phyloP scores from a whole-genome alignment of 495 filamentous ascomycete species.

The Podospora pseudoanserina region DNA sequence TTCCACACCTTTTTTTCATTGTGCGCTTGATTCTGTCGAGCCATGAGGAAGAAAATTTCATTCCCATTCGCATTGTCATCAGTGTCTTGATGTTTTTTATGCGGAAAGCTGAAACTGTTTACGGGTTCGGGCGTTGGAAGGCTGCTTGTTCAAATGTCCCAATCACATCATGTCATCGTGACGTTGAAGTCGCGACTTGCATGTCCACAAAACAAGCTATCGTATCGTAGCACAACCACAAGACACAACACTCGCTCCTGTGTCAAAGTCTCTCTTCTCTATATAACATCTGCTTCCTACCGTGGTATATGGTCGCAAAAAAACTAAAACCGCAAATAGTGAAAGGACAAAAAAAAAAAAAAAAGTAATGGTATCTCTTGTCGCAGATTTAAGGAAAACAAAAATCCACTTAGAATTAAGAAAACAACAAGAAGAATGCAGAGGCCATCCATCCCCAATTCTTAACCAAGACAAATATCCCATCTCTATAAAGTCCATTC shows the following conservation, averaged over 20 bases:
- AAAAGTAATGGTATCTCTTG: background rate
- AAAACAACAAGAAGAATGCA: background rate
- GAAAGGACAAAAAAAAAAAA: background rate
- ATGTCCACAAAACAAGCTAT: background rate
- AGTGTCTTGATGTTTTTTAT: no score
- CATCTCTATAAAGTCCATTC: no score
- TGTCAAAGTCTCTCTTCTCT: constrained; percentile 1
- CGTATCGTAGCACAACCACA: background rate
- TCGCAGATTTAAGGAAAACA: background rate
- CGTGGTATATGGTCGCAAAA: constrained; percentile 13
- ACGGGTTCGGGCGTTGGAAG: background rate
- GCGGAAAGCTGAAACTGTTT: no score
- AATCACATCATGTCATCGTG: background rate
- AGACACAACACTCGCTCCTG: background rate
- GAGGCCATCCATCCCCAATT: background rate
- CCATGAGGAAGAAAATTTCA: constrained; percentile 28
- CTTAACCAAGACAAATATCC: background rate
- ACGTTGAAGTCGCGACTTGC: background rate
- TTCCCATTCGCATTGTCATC: background rate
- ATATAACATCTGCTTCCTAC: constrained; percentile 4
- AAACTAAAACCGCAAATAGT: background rate
- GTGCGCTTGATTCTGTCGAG: constrained; percentile 21
- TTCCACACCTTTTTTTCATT: constrained; percentile 28
- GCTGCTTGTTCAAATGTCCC: background rate
- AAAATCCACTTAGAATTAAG: background rate